These are phyloP conservation scores for Debaryomyces sp. DNA, from an alignment of 1,139 yeast genomes.

Conservation along the genomic window DNA sequence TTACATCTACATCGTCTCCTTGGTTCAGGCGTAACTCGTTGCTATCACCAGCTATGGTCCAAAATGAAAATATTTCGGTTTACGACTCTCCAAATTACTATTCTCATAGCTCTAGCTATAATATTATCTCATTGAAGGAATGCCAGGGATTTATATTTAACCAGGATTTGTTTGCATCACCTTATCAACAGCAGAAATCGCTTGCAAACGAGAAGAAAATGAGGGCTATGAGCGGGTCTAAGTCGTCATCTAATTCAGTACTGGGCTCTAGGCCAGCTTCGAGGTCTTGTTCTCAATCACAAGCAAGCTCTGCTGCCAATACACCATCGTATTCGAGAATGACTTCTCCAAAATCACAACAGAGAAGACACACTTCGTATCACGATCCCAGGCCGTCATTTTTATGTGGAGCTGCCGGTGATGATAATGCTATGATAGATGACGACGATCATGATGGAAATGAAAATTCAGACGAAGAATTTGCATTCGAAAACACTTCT, in stretches of 20 bases:
- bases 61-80: constrained; percentile 59
- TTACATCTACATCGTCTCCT: constrained; percentile 53
- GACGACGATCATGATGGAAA: constrained; percentile 14
- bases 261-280: constrained; percentile 15
- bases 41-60: constrained; percentile 62
- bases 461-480: constrained; percentile 5
- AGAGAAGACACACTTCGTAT: constrained; percentile 39
- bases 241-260: constrained; percentile 11
- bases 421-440: constrained; percentile 10
- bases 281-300: constrained; percentile 4
- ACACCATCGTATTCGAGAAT: not conserved
- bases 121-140: constrained; percentile 55
- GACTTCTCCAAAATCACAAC: constrained; percentile 1
- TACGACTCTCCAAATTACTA: constrained; percentile 49
- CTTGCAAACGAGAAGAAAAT: constrained; percentile 40
- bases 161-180: constrained; percentile 71
- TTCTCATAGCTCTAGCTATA: constrained; percentile 33
- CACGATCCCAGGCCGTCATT: constrained; percentile 32
- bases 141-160: constrained; percentile 77
- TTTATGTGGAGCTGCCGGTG: constrained; percentile 11
- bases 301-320: not conserved
- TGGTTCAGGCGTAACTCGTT: constrained; percentile 63
- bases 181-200: constrained; percentile 61
- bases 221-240: constrained; percentile 28
- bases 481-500: constrained; percentile 7